A percentile compares a stretch with the other conserved stretches of the same genome.
Evolutionary conservation across 2,329 filamentous ascomycete genomes (phyloP).

Genomic region (Pseudocercospora crystallina): DNA sequence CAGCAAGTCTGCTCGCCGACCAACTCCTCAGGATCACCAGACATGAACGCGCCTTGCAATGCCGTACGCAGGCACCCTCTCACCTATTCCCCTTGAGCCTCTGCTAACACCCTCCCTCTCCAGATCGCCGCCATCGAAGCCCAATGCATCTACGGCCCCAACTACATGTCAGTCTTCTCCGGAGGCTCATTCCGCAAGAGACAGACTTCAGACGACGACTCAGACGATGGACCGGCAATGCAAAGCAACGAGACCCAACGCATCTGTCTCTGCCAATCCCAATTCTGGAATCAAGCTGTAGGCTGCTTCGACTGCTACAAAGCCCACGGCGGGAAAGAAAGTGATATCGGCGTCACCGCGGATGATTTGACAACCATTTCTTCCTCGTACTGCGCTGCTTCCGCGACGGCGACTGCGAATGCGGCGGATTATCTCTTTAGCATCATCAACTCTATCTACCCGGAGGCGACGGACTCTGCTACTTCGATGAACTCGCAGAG

Average conservation of each 20-base stretch:
- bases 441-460: constrained; percentile 2
- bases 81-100: background rate
- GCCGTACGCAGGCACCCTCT: constrained; percentile 3
- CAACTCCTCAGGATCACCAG: constrained; percentile 21
- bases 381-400: constrained; percentile 29
- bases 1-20: constrained; percentile 25
- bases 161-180: constrained; percentile 2
- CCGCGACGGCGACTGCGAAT: constrained; percentile 24
- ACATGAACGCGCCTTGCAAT: constrained; percentile 29
- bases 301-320: constrained; percentile 28
- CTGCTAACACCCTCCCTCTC: background rate
- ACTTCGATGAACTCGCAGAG: background rate
- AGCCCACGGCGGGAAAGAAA: constrained; percentile 21
- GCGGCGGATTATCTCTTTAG: constrained; percentile 21
- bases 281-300: constrained; percentile 22
- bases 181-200: background rate
- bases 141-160: constrained; percentile 26
- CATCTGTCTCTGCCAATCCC: constrained; percentile 29
- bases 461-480: background rate
- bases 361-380: constrained; percentile 15
- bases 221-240: constrained; percentile 3
- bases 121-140: constrained; percentile 21
- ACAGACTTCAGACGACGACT: background rate
- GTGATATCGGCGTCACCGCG: constrained; percentile 8
- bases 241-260: constrained; percentile 28